Evolutionary conservation across 225 moss, liverwort and hornwort species (phyloP).

Genomic region (Marchantia paleacea): DNA sequence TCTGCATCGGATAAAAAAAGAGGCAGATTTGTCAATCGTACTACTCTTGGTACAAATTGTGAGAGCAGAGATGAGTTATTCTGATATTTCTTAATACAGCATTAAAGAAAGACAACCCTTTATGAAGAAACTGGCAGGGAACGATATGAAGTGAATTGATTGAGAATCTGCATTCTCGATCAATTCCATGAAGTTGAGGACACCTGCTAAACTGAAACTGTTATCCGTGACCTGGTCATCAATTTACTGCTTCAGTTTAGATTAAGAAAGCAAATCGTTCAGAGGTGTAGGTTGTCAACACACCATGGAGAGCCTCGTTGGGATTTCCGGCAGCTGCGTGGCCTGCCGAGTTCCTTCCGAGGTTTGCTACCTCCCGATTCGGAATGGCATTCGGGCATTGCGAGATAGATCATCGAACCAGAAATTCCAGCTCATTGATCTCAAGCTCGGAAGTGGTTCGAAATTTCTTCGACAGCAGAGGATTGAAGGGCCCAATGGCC

Average conservation of each 20-base stretch:
- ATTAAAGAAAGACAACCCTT: too few species aligned
- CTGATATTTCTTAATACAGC: too few species aligned
- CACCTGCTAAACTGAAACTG: too few species aligned
- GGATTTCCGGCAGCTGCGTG: background rate
- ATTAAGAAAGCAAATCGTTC: too few species aligned
- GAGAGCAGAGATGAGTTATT: too few species aligned
- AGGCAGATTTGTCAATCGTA: too few species aligned
- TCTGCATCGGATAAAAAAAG: too few species aligned
- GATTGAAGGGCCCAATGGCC: background rate
- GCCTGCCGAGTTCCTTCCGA: background rate
- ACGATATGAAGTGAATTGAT: background rate
- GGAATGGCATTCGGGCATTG: background rate
- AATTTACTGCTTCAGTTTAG: too few species aligned
- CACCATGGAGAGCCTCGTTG: conserved; percentile 4
- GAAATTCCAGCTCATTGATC: background rate
- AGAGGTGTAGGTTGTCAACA: background rate
- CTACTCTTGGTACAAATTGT: too few species aligned
- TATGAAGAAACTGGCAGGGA: background rate
- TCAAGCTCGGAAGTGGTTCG: background rate
- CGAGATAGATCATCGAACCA: background rate
- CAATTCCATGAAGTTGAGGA: background rate
- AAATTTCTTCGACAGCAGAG: background rate
- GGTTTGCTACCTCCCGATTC: background rate
- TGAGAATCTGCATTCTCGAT: background rate
- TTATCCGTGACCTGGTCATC: too few species aligned